Evolutionary conservation across 1,284 basidiomycete genomes (phyloP).

Genomic region (Mycosarcoma maydis): DNA sequence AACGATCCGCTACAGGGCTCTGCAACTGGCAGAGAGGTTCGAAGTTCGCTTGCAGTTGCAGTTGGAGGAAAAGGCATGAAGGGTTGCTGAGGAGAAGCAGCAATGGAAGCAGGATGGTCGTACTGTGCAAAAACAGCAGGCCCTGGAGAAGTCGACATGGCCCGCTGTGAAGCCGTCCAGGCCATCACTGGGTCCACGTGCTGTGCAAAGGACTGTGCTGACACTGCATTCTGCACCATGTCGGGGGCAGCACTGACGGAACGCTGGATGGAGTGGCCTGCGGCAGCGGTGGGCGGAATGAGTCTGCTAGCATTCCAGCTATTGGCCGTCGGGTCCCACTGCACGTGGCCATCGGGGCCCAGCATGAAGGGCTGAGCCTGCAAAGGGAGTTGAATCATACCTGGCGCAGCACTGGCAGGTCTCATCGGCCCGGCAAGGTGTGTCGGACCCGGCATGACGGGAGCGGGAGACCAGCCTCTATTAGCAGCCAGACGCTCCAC

Average conservation of each 20-base stretch:
- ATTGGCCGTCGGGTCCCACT: slow-evolving; percentile 33
- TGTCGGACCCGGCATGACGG: slow-evolving; percentile 11
- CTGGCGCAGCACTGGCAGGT: slow-evolving; percentile 46
- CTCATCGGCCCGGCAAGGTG: slow-evolving; percentile 12
- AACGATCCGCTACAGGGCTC: slow-evolving; percentile 6
- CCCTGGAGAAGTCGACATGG: slow-evolving; percentile 40
- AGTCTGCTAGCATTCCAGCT: slow-evolving; percentile 45
- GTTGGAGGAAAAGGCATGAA: background rate
- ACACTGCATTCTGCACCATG: slow-evolving; percentile 24
- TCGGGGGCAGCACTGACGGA: slow-evolving; percentile 51
- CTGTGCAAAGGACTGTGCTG: background rate
- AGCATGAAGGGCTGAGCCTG: slow-evolving; percentile 37
- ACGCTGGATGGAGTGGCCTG: slow-evolving; percentile 26
- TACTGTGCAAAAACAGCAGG: slow-evolving; percentile 13
- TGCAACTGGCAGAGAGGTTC: slow-evolving; percentile 16
- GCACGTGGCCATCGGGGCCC: slow-evolving; percentile 22
- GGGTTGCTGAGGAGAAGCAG: slow-evolving; percentile 7
- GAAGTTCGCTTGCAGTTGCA: slow-evolving; percentile 5
- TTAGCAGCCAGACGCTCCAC: slow-evolving; percentile 48
- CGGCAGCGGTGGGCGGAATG: slow-evolving; percentile 14
- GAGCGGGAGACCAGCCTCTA: slow-evolving; percentile 60
- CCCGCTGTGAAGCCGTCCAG: slow-evolving; percentile 34
- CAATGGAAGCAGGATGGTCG: slow-evolving; percentile 1
- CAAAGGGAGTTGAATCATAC: slow-evolving; percentile 41
- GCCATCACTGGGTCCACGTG: slow-evolving; percentile 8